phyloP scores from a whole-genome alignment of 1,284 basidiomycete genomes.

The Fistulinella staudtii region DNA sequence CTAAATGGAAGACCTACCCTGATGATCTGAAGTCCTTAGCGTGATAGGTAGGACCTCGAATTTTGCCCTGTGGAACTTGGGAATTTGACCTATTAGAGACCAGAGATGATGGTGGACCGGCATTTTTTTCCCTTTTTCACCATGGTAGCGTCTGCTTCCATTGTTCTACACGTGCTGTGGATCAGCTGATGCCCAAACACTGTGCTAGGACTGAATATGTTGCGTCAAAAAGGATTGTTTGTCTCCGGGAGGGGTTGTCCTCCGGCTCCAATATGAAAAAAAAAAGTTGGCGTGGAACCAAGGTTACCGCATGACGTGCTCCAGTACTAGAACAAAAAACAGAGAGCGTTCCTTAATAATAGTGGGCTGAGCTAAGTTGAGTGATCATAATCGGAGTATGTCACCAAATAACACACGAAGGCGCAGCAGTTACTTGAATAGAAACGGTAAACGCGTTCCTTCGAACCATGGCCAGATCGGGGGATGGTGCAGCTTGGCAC shows the following conservation, averaged over 20 bases:
- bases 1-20: conserved; percentile 32
- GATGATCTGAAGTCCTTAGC: conserved; percentile 24
- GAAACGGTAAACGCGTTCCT: conserved; percentile 15
- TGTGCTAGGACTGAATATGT: conserved; percentile 18
- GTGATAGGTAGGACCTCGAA: conserved; percentile 19
- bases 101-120: conserved; percentile 9
- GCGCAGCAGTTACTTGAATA: conserved; percentile 23
- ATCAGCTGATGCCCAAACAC: conserved; percentile 27
- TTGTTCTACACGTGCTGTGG: conserved; percentile 29
- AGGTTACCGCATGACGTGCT: conserved; percentile 21
- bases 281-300: conserved; percentile 27
- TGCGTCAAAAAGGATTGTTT: conserved; percentile 22
- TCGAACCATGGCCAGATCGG: conserved; percentile 16
- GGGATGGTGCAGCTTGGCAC: conserved; percentile 23
- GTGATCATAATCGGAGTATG: conserved; percentile 22
- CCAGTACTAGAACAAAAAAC: conserved; percentile 27
- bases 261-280: conserved; percentile 30
- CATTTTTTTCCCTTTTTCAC: conserved; percentile 23
- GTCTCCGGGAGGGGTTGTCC: conserved; percentile 20
- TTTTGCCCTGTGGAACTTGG: conserved; percentile 22
- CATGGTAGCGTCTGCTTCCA: conserved; percentile 28
- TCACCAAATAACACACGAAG: conserved; percentile 27
- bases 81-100: conserved; percentile 28
- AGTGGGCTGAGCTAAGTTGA: conserved; percentile 23
- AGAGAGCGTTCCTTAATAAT: conserved; percentile 31